A percentile compares a stretch with the other conserved stretches of the same genome.
Conservation (phyloP, 352 stramenopile genomes). For the Phytophthora crassamura region DNA sequence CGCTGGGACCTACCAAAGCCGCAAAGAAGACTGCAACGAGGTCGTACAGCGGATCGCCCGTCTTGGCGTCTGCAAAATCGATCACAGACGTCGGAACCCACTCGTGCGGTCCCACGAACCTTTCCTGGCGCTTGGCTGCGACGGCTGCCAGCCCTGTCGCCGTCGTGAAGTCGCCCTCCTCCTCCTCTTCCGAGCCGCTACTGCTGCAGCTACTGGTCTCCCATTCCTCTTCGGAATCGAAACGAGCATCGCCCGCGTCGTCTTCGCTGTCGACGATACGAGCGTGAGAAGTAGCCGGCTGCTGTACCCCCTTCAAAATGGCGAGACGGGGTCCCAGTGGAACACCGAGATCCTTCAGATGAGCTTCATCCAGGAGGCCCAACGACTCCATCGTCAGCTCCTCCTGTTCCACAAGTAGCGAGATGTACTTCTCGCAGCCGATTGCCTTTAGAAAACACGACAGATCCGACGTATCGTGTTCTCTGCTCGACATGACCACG, state of each 20-base stretch:
- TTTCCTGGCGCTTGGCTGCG: constrained; percentile 48
- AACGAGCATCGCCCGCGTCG: constrained; percentile 21
- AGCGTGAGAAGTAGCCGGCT: constrained; percentile 8
- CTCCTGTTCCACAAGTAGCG: constrained; percentile 61
- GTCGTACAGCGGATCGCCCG: constrained; percentile 87
- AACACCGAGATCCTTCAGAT: constrained; percentile 66
- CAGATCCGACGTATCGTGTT: constrained; percentile 27
- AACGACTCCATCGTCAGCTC: constrained; percentile 64
- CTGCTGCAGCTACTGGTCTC: constrained; percentile 65
- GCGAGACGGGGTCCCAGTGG: constrained; percentile 64
- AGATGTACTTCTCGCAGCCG: constrained; percentile 62
- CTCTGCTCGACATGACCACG: constrained; percentile 15
- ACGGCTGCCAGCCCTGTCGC: constrained; percentile 28
- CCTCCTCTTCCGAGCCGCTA: constrained; percentile 56
- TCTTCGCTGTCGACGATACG: constrained; percentile 39
- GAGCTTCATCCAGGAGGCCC: constrained; percentile 46
- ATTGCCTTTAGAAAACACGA: constrained; percentile 46
- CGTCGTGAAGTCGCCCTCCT: constrained; percentile 37
- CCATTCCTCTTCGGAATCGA: constrained; percentile 51
- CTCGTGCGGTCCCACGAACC: constrained; percentile 54
- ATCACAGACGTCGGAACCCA: constrained; percentile 81
- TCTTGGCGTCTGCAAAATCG: constrained; percentile 90
- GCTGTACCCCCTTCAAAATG: constrained; percentile 48
- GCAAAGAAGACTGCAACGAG: constrained; percentile 85
- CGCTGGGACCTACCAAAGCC: constrained; percentile 58